Base-by-base conservation (phyloP, 768 basidiomycete species). In the Pisolithus tinctorius region DNA sequence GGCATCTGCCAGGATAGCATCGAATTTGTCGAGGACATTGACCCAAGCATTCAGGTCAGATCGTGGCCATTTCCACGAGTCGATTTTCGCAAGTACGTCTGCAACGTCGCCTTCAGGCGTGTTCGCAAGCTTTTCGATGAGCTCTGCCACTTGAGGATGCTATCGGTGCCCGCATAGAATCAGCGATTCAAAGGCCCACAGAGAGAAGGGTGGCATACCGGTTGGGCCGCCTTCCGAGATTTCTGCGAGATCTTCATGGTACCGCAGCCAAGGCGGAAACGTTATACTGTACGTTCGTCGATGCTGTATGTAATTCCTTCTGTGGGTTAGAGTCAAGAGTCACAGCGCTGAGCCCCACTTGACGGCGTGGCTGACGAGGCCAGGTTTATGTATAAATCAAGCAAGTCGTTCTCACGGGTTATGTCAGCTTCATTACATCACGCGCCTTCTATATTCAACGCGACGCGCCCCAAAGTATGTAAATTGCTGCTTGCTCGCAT, bases 11-110 rank as follows among this genome's bases (percentile, higher is more conserved):
- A 98, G 78, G 57, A 96, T 82, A 53, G 75, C 74, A 72, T 99
- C 96, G 65, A 99, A 93, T 66, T 88, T 88, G 78, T 99, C 95
- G 45, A 99, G 81, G 52, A 94, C 90, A 64, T 86, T 85, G 67
- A 92, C 84, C 96, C 96, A 99, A 51, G 88, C 84, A 71, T 96
- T 93, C 54, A 99, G 79, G 75, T 99, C 96, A 50, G 93, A 93
- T 55, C 96, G 82, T 34, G 93, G 91, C 86, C 91, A 98, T 66
- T 80, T 85, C 96, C 96, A 99, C 4, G 75, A 67, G 59, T 86
- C 81, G 61, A 94, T 84, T 54, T 78, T 69, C 30, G 77, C 69
- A 51, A 98, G 76, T 51, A 84, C 74, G 46, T 79, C 69, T 3
- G 83, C 72, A 27, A 98, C 74, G 57, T 92, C 83, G 38, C 89